phyloP scores from a whole-genome alignment of 768 basidiomycete genomes.

The Naganishia antarctica region DNA sequence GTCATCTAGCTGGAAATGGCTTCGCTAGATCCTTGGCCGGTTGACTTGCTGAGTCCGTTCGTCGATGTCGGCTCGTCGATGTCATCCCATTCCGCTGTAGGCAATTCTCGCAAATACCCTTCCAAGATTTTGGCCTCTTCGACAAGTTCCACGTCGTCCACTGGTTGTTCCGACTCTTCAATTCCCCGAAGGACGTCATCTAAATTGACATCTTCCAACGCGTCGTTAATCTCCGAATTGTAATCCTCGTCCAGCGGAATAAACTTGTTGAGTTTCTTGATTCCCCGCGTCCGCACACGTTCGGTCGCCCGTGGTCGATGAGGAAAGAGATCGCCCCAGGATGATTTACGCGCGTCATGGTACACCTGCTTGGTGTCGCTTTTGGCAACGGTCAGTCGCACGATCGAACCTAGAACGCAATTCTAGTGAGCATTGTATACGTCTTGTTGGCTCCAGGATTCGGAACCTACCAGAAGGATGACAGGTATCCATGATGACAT shows the following conservation, averaged over 20 bases:
- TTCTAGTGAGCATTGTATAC: conserved; percentile 23
- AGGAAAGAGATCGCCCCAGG: conserved; percentile 94
- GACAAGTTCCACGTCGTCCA: background rate
- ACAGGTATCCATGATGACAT: conserved; percentile 86
- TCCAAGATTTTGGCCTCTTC: conserved; percentile 2
- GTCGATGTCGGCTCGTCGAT: background rate
- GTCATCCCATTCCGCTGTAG: conserved; percentile 10
- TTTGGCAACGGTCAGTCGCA: conserved; percentile 83
- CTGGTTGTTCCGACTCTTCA: background rate
- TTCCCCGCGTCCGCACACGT: conserved; percentile 37
- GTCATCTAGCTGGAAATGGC: too few species aligned
- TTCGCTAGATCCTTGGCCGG: too few species aligned
- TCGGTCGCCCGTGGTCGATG: conserved; percentile 62
- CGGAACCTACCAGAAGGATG: conserved; percentile 63
- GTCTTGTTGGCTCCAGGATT: background rate
- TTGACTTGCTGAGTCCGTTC: too few species aligned
- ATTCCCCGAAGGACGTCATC: background rate
- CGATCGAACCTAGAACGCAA: conserved; percentile 71
- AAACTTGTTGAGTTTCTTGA: conserved; percentile 37
- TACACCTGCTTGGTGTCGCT: conserved; percentile 93
- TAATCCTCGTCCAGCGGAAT: conserved; percentile 3
- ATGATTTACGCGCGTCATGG: conserved; percentile 88
- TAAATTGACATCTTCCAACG: conserved; percentile 5
- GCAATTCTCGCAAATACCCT: background rate
- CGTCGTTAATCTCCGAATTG: background rate